Evolutionary conservation across 75 land plant species (phyloP), one percentile per base, ranked within the genome.

Genomic region (Pseudotsuga menziesii): DNA sequence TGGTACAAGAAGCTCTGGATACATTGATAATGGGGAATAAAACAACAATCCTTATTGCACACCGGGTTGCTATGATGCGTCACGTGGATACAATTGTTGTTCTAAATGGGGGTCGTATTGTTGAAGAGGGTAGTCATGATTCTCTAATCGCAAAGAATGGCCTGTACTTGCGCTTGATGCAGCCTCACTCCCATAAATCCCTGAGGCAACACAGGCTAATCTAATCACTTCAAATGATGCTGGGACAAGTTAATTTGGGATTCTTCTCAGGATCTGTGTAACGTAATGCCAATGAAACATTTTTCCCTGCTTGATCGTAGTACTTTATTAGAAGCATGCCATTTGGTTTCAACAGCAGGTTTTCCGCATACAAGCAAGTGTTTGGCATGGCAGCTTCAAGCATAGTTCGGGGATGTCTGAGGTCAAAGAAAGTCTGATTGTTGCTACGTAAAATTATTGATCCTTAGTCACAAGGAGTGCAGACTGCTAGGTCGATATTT

Each of bases 1-100:
- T 97, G 73, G 98, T 97, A 35, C 95, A 97, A 67, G 99, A 97
- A 78, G 98, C 99, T 44, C 86, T 97, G 48, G 99, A 94, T 64
- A 96, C 98, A 11, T 79, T 97, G 25, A 87, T 97, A 66, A 90
- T 97, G 92, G 99, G 99, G 14, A 97, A 95, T 76, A 93, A 96
- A 80, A 95, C 99, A 23, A 95, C 98, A 20, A 90, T 97, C 64
- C 84, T 97, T 11, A 90, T 97, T 75, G 99, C 99, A 54, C 99
- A 97, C 60, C 83, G 98, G 61, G 86, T 89, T 36, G 98, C 98
- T 39, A 91, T 97, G 98, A 98, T 97, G 90, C 88, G 93, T 67
- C 93, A 93, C 78, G 99, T 97, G 29, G 99, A 97, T 86, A 87
- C 84, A 58, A 94, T 97, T 74, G 99, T 93, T 36, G 96, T 95